Base-by-base conservation (phyloP, 208 protist species). In the Acanthamoeba lenticulata region DNA sequence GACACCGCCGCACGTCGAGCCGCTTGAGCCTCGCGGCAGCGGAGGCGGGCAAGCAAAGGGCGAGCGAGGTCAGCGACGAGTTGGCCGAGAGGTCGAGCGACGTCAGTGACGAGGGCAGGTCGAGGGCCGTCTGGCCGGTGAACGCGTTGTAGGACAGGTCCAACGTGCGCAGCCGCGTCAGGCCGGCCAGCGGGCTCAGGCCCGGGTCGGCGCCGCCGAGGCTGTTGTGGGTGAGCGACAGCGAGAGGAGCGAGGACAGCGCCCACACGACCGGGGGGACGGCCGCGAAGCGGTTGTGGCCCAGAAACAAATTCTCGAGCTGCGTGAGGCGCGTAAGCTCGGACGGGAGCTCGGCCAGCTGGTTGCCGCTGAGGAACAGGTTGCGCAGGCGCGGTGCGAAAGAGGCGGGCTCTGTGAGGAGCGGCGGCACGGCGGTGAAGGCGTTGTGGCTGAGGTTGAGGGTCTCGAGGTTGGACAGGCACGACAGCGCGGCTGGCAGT, bases 301-400 rank as follows among this genome's bases (percentile, higher is more conserved):
- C 36, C 65, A 74, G 65, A 7, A n/a, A 74, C 1, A 74, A 29
- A 29, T 74, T 74, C 65, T 74, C 65, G n/a, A 86, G 77, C 2
- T 29, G 19, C n/a, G 42, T 57, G 45, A 86, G 77, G 15, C 77
- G 77, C 24, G 45, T 21, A 13, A 86, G 32, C 42, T 44, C 77
- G n/a, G 19, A 32, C 7, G 77, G 77, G 38, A 86, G 77, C 42
- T 32, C 17, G 38, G 42, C n/a, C 77, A 86, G 40, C 17, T 38
- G 77, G 42, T 86, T 86, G 77, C 45, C 45, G 42, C 42, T n/a
- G 11, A 86, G 32, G 77, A 38, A 86, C 42, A 86, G 77, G 77
- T 86, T 32, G 77, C 42, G 42, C 77, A 86, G 77, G 40, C 77
- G 4, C 19, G 36, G 15, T 17, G 27, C 40, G 11, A 47, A 9